These are phyloP conservation scores for Coemansia reversa DNA, from an alignment of 192 early-diverging fungal genomes.

Conservation along the genomic window DNA sequence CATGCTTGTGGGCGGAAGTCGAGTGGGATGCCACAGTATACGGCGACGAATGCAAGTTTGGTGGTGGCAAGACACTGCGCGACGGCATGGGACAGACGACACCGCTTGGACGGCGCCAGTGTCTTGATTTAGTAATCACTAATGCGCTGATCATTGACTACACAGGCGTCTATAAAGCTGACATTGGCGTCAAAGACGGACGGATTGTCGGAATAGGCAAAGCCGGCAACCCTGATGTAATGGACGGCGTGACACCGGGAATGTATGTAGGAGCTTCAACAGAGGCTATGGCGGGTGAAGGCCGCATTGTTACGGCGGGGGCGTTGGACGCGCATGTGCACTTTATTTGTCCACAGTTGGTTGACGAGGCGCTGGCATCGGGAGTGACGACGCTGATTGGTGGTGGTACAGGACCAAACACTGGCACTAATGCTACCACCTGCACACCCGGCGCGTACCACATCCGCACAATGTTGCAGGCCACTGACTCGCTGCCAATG, in stretches of 20 bases:
- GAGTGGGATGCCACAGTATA: slow-evolving; percentile 89
- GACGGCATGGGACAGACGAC: slow-evolving; percentile 95
- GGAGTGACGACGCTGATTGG: slow-evolving; percentile 86
- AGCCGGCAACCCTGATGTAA: slow-evolving; percentile 96
- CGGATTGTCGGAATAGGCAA: slow-evolving; percentile 92
- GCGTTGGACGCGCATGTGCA: slow-evolving; percentile 94
- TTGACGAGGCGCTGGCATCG: slow-evolving; percentile 76
- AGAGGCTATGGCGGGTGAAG: slow-evolving; percentile 90
- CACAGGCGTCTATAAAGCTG: slow-evolving; percentile 95
- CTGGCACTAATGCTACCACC: slow-evolving; percentile 94
- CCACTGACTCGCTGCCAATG: slow-evolving; percentile 85
- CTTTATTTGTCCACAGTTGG: slow-evolving; percentile 91
- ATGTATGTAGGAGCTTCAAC: slow-evolving; percentile 89
- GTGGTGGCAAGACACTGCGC: slow-evolving; percentile 89
- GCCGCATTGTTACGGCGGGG: slow-evolving; percentile 89
- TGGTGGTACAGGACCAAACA: slow-evolving; percentile 94
- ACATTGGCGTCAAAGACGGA: slow-evolving; percentile 90
- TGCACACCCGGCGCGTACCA: slow-evolving; percentile 86
- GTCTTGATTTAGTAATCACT: slow-evolving; percentile 93
- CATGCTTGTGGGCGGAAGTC: slow-evolving; percentile 77
- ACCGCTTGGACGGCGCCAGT: slow-evolving; percentile 61
- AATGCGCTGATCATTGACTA: slow-evolving; percentile 92
- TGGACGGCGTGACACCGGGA: slow-evolving; percentile 85
- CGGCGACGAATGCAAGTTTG: slow-evolving; percentile 97
- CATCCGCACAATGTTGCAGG: slow-evolving; percentile 85